Evolutionary conservation across 805 yeast species (phyloP).

Genomic region (Cyberlindnera euphorbiae): DNA sequence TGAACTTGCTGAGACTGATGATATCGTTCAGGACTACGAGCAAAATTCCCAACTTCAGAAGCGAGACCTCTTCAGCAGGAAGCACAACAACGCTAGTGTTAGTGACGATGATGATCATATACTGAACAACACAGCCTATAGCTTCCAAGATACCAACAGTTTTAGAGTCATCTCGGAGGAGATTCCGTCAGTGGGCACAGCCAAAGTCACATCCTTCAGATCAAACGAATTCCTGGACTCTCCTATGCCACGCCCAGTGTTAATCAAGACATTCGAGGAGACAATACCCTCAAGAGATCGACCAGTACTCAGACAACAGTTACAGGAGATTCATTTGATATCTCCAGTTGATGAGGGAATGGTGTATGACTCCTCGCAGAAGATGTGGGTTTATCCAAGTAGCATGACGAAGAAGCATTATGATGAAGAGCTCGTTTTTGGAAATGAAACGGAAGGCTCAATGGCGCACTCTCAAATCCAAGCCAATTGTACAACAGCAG

Average conservation of each 20-base stretch:
- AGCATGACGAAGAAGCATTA: background rate
- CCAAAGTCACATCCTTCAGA: constrained; percentile 20
- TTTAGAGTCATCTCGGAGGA: constrained; percentile 13
- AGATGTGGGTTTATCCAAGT: constrained; percentile 20
- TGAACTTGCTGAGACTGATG: background rate
- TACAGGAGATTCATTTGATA: constrained; percentile 16
- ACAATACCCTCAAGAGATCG: constrained; percentile 3
- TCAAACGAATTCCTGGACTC: constrained; percentile 16
- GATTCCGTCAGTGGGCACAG: constrained; percentile 10
- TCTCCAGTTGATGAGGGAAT: constrained; percentile 23
- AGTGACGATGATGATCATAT: background rate
- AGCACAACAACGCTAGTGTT: too few species aligned
- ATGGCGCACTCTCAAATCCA: background rate
- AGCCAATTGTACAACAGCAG: background rate
- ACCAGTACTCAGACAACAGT: constrained; percentile 8
- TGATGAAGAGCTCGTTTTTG: constrained; percentile 9
- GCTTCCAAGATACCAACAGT: constrained; percentile 23
- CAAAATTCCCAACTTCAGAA: background rate
- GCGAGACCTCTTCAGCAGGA: background rate
- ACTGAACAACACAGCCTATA: constrained; percentile 17
- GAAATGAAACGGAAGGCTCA: constrained; percentile 1
- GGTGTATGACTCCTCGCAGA: constrained; percentile 15
- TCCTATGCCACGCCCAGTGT: constrained; percentile 23
- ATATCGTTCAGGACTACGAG: constrained; percentile 1
- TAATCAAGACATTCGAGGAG: constrained; percentile 16